Evolutionary conservation across 768 basidiomycete genomes (phyloP).

Genomic region (Cantharellus cinnabarinus): DNA sequence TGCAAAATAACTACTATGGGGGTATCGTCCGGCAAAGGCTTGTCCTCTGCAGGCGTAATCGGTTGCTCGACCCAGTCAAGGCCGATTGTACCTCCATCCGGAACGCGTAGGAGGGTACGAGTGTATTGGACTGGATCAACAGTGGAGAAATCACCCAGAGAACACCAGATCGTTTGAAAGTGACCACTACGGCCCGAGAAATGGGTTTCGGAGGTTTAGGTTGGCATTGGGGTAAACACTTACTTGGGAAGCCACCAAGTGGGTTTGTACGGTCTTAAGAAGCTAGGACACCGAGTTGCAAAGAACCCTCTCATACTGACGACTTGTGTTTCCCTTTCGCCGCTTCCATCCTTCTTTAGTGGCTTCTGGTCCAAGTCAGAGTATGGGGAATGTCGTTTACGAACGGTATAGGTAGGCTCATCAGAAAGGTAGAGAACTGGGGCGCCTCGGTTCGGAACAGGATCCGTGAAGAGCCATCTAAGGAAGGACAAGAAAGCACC

Average conservation of each 20-base stretch:
- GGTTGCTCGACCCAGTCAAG: constrained; percentile 13
- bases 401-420: neutral
- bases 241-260: constrained; percentile 20
- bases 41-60: constrained; percentile 7
- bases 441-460: neutral
- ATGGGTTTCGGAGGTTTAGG: neutral
- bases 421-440: neutral
- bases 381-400: neutral
- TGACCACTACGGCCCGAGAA: constrained; percentile 15
- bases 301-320: constrained; percentile 8
- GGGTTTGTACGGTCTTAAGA: constrained; percentile 12
- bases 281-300: constrained; percentile 10
- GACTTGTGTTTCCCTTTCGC: neutral
- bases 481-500: neutral
- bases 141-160: constrained; percentile 19
- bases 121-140: constrained; percentile 20
- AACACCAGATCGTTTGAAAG: constrained; percentile 20
- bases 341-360: neutral
- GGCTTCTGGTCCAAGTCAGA: neutral
- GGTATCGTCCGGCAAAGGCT: constrained; percentile 16
- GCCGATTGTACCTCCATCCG: constrained; percentile 23
- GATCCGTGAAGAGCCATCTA: neutral
- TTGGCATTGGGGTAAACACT: constrained; percentile 1
- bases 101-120: constrained; percentile 19
- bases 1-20: constrained; percentile 26